Base-by-base conservation (phyloP, 495 filamentous ascomycete species). In the Baudoinia panamericana region DNA sequence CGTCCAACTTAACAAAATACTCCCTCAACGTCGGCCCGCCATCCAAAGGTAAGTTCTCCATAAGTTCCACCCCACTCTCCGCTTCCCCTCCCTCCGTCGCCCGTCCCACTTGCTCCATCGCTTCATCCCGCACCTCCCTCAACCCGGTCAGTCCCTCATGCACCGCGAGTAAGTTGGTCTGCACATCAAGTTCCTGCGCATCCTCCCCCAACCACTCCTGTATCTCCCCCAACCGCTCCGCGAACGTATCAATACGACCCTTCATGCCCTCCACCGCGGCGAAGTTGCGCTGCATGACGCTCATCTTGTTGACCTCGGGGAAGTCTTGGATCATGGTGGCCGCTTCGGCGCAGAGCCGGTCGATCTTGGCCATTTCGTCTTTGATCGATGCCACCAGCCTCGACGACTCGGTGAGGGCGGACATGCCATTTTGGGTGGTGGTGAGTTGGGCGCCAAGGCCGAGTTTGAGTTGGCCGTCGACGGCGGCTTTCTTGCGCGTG, bases 281-380 rank as follows among this genome's bases (percentile, higher is more conserved):
- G 55, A 96, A 96, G 57, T 96, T 93, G 43, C 86, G 71, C 62
- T 99, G 90, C 20, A 92, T 83, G 60, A 88, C 82, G 17, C 86
- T 84, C 28, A 96, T 76, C 48, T 83, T 66, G 58, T 95, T 94
- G 61, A 99, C 94, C 54, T 90, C 83, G 25, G 92, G 83, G 57
- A 99, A 99, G 64, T 96, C 90, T 43, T 78, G 74, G 42, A 96
- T 93, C 73, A 93, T 93, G 53, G 81, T 78, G 64, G 96, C 88
- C 35, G 84, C 82, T 59, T 96, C 92, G 44, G 84, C 82, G 63
- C 90, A 96, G 36, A 99, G 71, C 67, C 86, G 88, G 62, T 96
- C 92, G 58, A 99, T 95, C 62, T 90, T 90, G 67, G 86, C 80
- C 69, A 99, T 87, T 66, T 96, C 90, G 53, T 96, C 92, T 60